These are phyloP conservation scores for Agrocybe praecox DNA, from an alignment of 768 basidiomycete genomes.

Conservation along the genomic window DNA sequence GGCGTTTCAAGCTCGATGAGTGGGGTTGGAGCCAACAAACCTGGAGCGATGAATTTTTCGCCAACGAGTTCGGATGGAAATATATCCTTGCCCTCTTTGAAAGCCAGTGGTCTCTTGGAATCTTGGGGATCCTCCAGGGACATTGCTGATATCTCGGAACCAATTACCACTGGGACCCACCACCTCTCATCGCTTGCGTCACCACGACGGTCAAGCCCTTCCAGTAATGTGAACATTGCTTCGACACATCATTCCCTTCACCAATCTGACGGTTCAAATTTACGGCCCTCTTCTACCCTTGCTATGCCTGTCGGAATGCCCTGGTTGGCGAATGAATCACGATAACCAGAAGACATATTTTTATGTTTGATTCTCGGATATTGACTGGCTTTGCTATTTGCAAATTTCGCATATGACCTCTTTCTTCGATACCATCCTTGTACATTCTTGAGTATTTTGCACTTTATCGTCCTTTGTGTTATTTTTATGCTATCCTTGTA, in stretches of 20 bases:
- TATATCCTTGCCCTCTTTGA: slow-evolving; percentile 69
- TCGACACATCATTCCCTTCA: slow-evolving; percentile 18
- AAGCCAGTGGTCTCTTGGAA: slow-evolving; percentile 73
- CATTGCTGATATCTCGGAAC: slow-evolving; percentile 20
- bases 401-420: slow-evolving; percentile 5
- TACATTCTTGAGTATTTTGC: background rate
- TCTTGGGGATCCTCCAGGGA: slow-evolving; percentile 42
- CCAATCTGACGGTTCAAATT: slow-evolving; percentile 28
- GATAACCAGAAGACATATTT: slow-evolving; percentile 28
- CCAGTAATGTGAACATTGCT: slow-evolving; percentile 13
- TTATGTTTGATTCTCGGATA: slow-evolving; percentile 8
- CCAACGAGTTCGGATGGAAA: slow-evolving; percentile 26
- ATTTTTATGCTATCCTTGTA: slow-evolving; percentile 3
- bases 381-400: background rate
- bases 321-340: slow-evolving; percentile 70
- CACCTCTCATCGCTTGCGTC: slow-evolving; percentile 21
- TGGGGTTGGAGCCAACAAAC: too few species aligned
- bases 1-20: too few species aligned
- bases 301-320: slow-evolving; percentile 68
- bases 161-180: slow-evolving; percentile 6
- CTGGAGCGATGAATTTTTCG: background rate
- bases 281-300: slow-evolving; percentile 31
- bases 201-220: slow-evolving; percentile 30
- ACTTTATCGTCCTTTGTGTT: slow-evolving; percentile 8
- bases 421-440: slow-evolving; percentile 4